phyloP scores from a whole-genome alignment of 2,329 filamentous ascomycete genomes.

The Neopestalotiopsis sp. region DNA sequence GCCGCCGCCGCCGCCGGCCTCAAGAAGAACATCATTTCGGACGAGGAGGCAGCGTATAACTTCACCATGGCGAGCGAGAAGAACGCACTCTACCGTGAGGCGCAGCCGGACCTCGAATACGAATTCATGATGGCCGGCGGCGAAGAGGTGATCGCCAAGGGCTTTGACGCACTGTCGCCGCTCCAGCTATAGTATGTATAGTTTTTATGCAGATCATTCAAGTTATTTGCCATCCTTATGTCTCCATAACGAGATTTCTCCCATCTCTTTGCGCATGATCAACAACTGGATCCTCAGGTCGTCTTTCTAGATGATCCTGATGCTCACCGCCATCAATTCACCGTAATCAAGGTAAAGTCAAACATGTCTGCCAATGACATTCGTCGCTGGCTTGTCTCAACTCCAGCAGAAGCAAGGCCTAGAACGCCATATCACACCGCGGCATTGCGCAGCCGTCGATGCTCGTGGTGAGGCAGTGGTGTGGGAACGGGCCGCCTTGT shows the following conservation, averaged over 20 bases:
- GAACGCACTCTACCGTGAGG: slow-evolving; percentile 38
- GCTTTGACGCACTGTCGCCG: slow-evolving; percentile 32
- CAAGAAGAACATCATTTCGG: slow-evolving; percentile 46
- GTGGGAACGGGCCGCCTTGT: slow-evolving; percentile 9
- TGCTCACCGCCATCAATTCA: background rate
- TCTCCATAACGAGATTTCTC: background rate
- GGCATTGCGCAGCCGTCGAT: background rate
- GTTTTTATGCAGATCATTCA: background rate
- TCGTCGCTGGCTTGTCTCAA: background rate
- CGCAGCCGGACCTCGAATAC: slow-evolving; percentile 40
- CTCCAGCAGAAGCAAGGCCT: background rate
- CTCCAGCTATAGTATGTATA: background rate
- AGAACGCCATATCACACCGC: slow-evolving; percentile 1
- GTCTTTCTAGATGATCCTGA: too few species aligned
- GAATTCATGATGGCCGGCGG: slow-evolving; percentile 38
- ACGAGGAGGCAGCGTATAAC: slow-evolving; percentile 49
- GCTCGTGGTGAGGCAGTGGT: background rate
- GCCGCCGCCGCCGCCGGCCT: slow-evolving; percentile 59
- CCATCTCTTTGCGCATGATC: too few species aligned
- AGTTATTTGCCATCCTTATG: background rate
- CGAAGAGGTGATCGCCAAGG: slow-evolving; percentile 36
- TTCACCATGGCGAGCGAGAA: slow-evolving; percentile 42
- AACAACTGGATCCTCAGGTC: too few species aligned
- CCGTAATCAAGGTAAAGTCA: background rate
- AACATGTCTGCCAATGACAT: background rate